Evolutionary conservation across 768 basidiomycete species (phyloP).

Genomic region (Auricularia heimuer): DNA sequence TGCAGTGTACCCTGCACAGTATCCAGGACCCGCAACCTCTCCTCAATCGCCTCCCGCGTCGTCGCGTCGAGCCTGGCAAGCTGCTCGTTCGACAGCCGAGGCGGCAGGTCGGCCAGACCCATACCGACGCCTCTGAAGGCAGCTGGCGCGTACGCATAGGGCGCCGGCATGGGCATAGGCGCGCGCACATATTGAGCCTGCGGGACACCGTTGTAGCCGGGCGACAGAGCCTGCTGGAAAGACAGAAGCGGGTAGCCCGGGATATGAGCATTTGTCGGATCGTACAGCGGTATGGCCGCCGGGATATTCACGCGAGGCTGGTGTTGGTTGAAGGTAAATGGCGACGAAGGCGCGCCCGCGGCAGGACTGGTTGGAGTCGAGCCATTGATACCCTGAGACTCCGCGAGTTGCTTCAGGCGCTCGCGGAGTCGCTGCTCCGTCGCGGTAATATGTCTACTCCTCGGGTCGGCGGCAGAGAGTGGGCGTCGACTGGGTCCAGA

Average conservation of each 20-base stretch:
- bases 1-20: conserved; percentile 66
- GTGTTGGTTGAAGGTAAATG: conserved; percentile 8
- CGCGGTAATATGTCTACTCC: not conserved
- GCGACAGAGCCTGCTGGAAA: not conserved
- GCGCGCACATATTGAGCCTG: not conserved
- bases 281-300: conserved; percentile 34
- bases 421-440: not conserved
- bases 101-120: conserved; percentile 26
- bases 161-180: conserved; percentile 5
- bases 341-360: conserved; percentile 2
- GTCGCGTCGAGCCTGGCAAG: conserved; percentile 52
- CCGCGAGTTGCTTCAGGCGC: not conserved
- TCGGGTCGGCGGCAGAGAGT: too few relatives aligned
- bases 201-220: not conserved
- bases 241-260: conserved; percentile 6
- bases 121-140: conserved; percentile 7
- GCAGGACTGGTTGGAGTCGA: conserved; percentile 1
- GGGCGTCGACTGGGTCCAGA: too few relatives aligned
- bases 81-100: conserved; percentile 48
- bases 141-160: conserved; percentile 7
- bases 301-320: conserved; percentile 8
- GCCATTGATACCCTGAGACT: not conserved
- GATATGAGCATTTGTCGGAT: conserved; percentile 11
- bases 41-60: conserved; percentile 77
- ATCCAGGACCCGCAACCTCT: conserved; percentile 69